These are phyloP conservation scores for Lobosporangium transversale DNA, from an alignment of 192 early-diverging fungal species.

Conservation along the genomic window DNA sequence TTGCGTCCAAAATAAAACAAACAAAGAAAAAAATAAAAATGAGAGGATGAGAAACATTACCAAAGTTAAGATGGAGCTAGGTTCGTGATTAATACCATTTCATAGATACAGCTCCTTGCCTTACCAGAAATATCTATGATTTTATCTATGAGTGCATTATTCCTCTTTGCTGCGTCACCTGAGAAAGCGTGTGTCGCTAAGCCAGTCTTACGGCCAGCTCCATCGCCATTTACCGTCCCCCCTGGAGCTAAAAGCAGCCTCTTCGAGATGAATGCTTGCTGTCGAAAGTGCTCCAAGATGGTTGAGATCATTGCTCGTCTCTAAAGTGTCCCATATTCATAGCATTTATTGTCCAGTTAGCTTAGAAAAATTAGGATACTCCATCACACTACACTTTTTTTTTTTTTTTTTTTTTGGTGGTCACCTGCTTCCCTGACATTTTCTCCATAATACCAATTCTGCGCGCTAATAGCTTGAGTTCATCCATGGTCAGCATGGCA, in stretches of 20 bases:
- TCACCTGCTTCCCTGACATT: conserved; percentile 32
- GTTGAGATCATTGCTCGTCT: conserved; percentile 11
- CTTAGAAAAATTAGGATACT: neutral
- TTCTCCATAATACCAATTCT: conserved; percentile 20
- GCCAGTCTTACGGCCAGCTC: conserved; percentile 24
- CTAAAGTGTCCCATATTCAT: neutral
- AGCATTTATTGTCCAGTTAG: too few species aligned
- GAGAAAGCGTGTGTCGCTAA: conserved; percentile 32
- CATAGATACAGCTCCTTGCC: too few species aligned
- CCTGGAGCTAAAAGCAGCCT: conserved; percentile 36
- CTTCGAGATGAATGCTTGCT: conserved; percentile 43
- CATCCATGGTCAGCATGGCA: conserved; percentile 30
- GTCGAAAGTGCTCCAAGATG: conserved; percentile 44
- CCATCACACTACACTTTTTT: neutral
- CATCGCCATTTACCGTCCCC: conserved; percentile 7
- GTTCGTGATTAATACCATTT: too few species aligned
- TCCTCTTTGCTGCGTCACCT: conserved; percentile 31
- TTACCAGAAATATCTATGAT: conserved; percentile 43
- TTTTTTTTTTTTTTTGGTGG: neutral
- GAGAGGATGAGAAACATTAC: neutral
- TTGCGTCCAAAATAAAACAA: neutral
- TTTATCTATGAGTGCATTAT: conserved; percentile 35
- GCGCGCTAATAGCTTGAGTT: conserved; percentile 45
- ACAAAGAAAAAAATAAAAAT: neutral
- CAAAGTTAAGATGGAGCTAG: too few species aligned